Evolutionary conservation across 2,329 filamentous ascomycete genomes (phyloP).

Genomic region (Taxawa tesnikishii): DNA sequence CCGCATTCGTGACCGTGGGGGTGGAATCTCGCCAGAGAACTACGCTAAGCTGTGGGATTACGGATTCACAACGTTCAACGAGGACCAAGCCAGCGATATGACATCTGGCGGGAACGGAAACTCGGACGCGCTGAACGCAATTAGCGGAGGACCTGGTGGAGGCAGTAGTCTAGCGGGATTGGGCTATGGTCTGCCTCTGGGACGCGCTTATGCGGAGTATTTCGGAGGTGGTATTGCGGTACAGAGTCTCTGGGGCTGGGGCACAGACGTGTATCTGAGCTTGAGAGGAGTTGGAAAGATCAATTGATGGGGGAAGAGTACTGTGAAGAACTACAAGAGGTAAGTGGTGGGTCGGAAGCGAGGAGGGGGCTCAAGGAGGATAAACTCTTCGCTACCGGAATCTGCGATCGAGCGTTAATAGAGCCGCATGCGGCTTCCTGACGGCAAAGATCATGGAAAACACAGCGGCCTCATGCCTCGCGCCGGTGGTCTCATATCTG

Average conservation of each 20-base stretch:
- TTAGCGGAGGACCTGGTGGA: constrained; percentile 58
- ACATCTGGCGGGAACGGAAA: constrained; percentile 31
- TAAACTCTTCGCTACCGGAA: too few relatives aligned
- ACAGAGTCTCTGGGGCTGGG: constrained; percentile 96
- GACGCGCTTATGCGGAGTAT: constrained; percentile 91
- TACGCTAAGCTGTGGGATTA: constrained; percentile 90
- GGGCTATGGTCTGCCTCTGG: constrained; percentile 75
- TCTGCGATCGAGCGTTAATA: too few relatives aligned
- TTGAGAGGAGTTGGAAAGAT: constrained; percentile 45
- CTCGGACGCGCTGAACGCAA: constrained; percentile 60
- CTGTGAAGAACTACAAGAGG: neutral
- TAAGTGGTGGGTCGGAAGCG: too few relatives aligned
- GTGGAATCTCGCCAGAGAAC: constrained; percentile 77
- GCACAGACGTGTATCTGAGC: constrained; percentile 54
- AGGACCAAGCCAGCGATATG: constrained; percentile 42
- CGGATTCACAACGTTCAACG: constrained; percentile 88
- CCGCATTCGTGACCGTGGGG: constrained; percentile 87
- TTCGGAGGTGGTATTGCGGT: constrained; percentile 91
- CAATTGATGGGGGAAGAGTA: neutral
- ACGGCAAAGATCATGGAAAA: too few relatives aligned
- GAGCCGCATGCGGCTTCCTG: too few relatives aligned
- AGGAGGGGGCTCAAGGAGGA: too few relatives aligned
- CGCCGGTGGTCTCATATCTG: too few relatives aligned
- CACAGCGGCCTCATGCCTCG: too few relatives aligned
- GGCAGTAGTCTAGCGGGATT: constrained; percentile 77